Base-by-base conservation (phyloP, 164 flowering plant genomes). In the Dillenia suffruticosa region DNA sequence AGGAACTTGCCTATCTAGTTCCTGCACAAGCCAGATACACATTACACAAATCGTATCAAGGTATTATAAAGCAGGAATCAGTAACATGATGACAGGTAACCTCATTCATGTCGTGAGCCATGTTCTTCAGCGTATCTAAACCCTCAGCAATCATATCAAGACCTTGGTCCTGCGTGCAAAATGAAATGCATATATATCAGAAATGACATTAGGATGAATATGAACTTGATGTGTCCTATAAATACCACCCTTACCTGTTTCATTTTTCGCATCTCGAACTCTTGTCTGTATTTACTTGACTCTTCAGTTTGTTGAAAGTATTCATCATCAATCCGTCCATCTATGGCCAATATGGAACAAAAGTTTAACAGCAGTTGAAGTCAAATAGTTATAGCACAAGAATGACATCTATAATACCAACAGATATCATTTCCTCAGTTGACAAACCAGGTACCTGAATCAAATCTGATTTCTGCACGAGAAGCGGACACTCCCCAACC, bases 41-140 rank as follows among this genome's bases (percentile, higher is more conserved):
- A 49, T 9, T 32, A 32, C 5, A 32, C 40, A 32, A 32, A 32
- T 32, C 7, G 40, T 32, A 32, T 32, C 40, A 5, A 32, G 6
- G 5, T 32, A 32, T 32, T 32, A 32, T 32, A 56, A 59, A 66
- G 13, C 58, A 70, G 53, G 13, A 17, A 32, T 40, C 46, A 48
- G 40, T 22, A n/a, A 44, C 8, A 54, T 1, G 16, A 32, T 63
- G 72, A 49, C 9, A 61, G 40, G 75, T 53, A 61, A 92, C 97
- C 96, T 95, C 99, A 80, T 95, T 95, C 97, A 95, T 91, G 74
- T 88, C 96, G 70, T 68, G 72, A n/a, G 96, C 99, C 97, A 94
- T 86, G 61, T 91, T 87, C 71, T 91, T 94, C 70, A 94, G 70
- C 9, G 90, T 89, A 68, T 84, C 96, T 70, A 94, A 68, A 51